phyloP scores from a whole-genome alignment of 148 eudicot genomes.

The Cornus kousa region DNA sequence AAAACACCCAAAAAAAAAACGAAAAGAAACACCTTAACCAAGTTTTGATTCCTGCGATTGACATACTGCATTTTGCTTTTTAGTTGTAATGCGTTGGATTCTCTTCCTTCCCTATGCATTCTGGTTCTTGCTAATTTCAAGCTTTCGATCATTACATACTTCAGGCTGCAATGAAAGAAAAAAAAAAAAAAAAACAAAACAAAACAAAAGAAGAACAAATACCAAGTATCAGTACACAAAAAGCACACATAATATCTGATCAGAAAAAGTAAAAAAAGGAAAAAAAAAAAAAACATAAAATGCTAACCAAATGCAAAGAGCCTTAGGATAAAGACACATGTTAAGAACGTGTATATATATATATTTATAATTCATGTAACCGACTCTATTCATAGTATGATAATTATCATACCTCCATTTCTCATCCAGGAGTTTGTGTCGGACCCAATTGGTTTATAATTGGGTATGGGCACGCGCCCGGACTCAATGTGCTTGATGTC shows the following conservation, averaged over 20 bases:
- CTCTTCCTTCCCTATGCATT: too few relatives aligned
- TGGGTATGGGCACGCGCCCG: slow-evolving; percentile 15
- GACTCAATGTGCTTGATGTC: slow-evolving; percentile 21
- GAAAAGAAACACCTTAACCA: too few relatives aligned
- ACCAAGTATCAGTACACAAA: too few relatives aligned
- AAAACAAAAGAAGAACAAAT: too few relatives aligned
- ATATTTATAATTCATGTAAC: background rate
- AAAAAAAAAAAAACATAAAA: too few relatives aligned
- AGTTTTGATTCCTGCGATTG: background rate
- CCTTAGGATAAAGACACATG: too few relatives aligned
- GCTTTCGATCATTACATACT: background rate
- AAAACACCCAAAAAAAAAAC: too few relatives aligned
- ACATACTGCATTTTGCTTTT: background rate
- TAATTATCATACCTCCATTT: slow-evolving; percentile 7
- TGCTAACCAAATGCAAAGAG: too few relatives aligned
- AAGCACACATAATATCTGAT: background rate
- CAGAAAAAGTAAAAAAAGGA: background rate
- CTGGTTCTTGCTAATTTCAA: too few relatives aligned
- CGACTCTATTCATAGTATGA: background rate
- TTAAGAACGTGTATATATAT: background rate
- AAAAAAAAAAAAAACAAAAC: too few relatives aligned
- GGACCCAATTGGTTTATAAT: slow-evolving; percentile 2
- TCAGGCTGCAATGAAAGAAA: background rate
- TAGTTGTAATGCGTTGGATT: background rate
- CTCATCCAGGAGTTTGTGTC: slow-evolving; percentile 1